These are phyloP conservation scores for Ophiocytium majus DNA, from an alignment of 352 stramenopile species.

Conservation along the genomic window DNA sequence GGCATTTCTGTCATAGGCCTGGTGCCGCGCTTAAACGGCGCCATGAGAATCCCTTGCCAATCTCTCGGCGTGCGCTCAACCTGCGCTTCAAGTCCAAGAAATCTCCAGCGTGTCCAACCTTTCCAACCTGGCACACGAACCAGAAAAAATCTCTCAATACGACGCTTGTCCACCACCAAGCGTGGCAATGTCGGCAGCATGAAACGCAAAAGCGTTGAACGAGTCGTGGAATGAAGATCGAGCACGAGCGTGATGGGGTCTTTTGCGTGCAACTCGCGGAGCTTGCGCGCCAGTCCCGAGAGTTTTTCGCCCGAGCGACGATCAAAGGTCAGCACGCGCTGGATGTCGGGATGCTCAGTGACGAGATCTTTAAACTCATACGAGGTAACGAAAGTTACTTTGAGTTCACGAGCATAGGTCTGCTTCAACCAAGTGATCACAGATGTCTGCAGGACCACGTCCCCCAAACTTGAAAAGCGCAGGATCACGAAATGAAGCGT, in stretches of 20 bases:
- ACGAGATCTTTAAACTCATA: neutral
- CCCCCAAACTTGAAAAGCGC: neutral
- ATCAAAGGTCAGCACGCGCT: neutral
- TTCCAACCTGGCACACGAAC: neutral
- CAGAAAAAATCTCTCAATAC: slow-evolving; percentile 8
- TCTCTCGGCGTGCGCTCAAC: neutral
- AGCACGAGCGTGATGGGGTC: neutral
- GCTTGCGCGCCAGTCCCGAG: neutral
- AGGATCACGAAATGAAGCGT: neutral
- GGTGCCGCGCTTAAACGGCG: neutral
- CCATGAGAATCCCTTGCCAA: neutral
- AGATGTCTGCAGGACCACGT: slow-evolving; percentile 6
- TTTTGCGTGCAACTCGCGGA: too few species aligned
- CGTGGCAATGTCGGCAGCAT: neutral
- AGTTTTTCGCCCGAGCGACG: neutral
- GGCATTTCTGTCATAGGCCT: too few species aligned
- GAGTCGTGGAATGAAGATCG: slow-evolving; percentile 4
- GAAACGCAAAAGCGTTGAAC: neutral
- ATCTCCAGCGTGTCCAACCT: neutral
- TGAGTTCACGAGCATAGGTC: neutral
- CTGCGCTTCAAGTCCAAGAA: slow-evolving; percentile 5
- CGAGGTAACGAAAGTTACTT: neutral
- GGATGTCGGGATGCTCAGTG: neutral
- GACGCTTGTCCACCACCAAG: neutral
- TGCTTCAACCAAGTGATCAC: neutral